Evolutionary conservation across 306 rosid species (phyloP).

Genomic region (Dalbergia oliveri): DNA sequence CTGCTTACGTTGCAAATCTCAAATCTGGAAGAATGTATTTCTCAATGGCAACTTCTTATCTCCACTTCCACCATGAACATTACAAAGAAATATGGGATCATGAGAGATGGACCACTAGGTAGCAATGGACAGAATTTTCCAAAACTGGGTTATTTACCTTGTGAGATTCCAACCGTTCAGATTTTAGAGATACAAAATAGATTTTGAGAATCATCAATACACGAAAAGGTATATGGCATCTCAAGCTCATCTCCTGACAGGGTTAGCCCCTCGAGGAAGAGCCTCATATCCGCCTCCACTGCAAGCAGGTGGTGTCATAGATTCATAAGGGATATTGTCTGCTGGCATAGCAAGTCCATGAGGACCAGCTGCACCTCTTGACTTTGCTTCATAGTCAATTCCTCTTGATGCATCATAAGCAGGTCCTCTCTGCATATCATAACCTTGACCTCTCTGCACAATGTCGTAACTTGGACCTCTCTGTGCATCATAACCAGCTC

Average conservation of each 20-base stretch:
- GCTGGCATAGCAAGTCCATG: constrained; percentile 61
- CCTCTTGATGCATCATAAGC: constrained; percentile 53
- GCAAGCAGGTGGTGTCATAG: constrained; percentile 70
- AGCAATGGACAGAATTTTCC: not conserved
- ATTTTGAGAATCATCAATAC: constrained; percentile 11
- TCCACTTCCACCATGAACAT: not conserved
- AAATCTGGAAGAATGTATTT: not conserved
- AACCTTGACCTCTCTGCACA: constrained; percentile 52
- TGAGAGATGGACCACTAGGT: not conserved
- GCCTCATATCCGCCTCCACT: constrained; percentile 64
- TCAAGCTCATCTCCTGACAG: constrained; percentile 65
- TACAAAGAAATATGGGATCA: not conserved
- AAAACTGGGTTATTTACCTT: not conserved
- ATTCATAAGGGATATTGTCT: constrained; percentile 64
- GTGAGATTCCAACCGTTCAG: not conserved
- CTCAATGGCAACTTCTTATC: not conserved
- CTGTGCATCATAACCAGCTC: constrained; percentile 63
- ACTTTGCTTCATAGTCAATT: constrained; percentile 60
- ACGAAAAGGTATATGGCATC: constrained; percentile 21
- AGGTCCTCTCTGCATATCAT: constrained; percentile 53
- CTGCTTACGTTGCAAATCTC: not conserved
- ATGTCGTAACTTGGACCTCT: constrained; percentile 58
- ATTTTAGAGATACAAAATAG: not conserved
- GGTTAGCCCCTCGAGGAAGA: constrained; percentile 69
- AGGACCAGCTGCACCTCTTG: constrained; percentile 65